Evolutionary conservation across 805 yeast species (phyloP).

Genomic region (Suhomyces xylopsoci): DNA sequence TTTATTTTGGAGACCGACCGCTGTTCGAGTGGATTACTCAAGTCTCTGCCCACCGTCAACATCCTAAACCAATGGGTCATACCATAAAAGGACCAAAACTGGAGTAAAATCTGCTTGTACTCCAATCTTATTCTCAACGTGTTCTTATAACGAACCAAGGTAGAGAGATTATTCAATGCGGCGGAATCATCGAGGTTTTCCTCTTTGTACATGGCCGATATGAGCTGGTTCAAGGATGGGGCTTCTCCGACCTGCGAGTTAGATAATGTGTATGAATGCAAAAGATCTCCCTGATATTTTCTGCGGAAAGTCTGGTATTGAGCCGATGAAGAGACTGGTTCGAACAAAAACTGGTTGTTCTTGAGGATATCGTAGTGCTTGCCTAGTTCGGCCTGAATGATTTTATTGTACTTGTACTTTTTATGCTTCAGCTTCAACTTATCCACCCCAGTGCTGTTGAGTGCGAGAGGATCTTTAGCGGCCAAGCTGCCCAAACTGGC

Average conservation of each 20-base stretch:
- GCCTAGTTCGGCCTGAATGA: conserved; percentile 15
- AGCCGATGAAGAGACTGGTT: conserved; percentile 25
- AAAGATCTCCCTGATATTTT: conserved; percentile 21
- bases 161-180: conserved; percentile 11
- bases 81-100: conserved; percentile 41
- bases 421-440: conserved; percentile 19
- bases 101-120: conserved; percentile 34
- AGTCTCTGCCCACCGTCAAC: conserved; percentile 33
- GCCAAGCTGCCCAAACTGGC: conserved; percentile 1
- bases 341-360: conserved; percentile 36
- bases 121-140: conserved; percentile 38
- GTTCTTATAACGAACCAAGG: conserved; percentile 31
- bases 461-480: background rate
- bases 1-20: conserved; percentile 24
- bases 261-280: conserved; percentile 29
- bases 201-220: conserved; percentile 21
- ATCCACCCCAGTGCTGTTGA: conserved; percentile 9
- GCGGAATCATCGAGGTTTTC: conserved; percentile 11
- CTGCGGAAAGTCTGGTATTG: conserved; percentile 15
- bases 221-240: conserved; percentile 27
- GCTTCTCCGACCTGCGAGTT: conserved; percentile 36
- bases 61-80: conserved; percentile 38
- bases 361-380: conserved; percentile 18
- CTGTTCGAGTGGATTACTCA: conserved; percentile 28
- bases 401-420: conserved; percentile 11